Conservation (phyloP, 192 early-diverging fungal genomes). For the Coemansia aciculifera region DNA sequence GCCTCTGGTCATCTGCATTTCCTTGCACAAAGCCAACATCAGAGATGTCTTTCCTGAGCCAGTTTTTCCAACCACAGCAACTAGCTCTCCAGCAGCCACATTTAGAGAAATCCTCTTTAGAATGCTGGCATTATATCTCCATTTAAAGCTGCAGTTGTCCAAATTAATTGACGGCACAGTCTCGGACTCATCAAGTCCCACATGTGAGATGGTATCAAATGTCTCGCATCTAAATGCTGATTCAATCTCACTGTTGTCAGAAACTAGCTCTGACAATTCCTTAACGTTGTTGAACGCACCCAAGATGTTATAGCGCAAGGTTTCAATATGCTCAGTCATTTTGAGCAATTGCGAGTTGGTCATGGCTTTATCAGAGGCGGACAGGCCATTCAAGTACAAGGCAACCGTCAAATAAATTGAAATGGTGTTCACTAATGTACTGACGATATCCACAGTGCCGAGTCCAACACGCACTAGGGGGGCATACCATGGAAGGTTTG, state of each 20-base stretch:
- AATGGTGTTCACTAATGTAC: background rate
- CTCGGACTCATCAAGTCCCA: background rate
- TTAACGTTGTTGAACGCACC: background rate
- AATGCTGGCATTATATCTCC: background rate
- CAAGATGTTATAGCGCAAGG: background rate
- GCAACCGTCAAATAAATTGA: conserved; percentile 3
- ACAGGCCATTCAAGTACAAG: background rate
- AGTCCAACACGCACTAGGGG: background rate
- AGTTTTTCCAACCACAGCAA: conserved; percentile 74
- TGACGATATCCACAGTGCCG: background rate
- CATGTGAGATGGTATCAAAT: background rate
- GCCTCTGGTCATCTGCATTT: conserved; percentile 58
- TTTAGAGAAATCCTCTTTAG: conserved; percentile 49
- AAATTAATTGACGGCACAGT: background rate
- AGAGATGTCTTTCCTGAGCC: conserved; percentile 79
- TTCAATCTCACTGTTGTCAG: background rate
- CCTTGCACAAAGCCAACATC: conserved; percentile 72
- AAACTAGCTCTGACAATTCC: background rate
- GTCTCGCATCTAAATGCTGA: background rate
- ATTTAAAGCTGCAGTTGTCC: conserved; percentile 6
- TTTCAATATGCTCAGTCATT: background rate
- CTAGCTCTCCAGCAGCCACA: conserved; percentile 59
- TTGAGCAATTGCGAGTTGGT: conserved; percentile 3
- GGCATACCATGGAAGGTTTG: background rate
- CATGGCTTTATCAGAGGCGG: background rate